Conservation (phyloP, 2,329 filamentous ascomycete genomes). For the Calonectria naviculata region DNA sequence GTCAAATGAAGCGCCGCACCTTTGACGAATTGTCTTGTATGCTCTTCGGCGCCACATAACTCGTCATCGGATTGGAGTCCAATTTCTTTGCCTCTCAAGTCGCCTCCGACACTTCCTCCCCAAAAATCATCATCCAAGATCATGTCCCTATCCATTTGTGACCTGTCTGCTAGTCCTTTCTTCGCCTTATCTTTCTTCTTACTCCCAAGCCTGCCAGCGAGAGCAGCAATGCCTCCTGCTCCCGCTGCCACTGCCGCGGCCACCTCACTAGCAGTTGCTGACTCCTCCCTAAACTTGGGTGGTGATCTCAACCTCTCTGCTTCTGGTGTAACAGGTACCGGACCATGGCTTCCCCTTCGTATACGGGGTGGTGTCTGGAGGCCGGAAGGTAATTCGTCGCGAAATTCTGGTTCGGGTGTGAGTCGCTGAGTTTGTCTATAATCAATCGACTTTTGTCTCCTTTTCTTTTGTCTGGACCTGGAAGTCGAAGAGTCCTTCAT, state of each 20-base stretch:
- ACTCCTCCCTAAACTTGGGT: constrained; percentile 8
- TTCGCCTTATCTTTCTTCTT: constrained; percentile 51
- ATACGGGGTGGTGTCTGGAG: background rate
- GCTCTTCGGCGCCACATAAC: constrained; percentile 43
- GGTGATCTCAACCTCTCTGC: background rate
- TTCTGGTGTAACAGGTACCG: constrained; percentile 10
- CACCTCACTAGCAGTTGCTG: constrained; percentile 23
- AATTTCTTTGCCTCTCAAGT: constrained; percentile 1
- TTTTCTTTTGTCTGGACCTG: constrained; percentile 47
- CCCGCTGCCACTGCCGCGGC: constrained; percentile 35
- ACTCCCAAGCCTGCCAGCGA: constrained; percentile 47
- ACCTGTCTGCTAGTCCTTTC: constrained; percentile 42
- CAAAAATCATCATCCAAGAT: constrained; percentile 41
- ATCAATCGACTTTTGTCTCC: constrained; percentile 31
- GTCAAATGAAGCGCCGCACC: constrained; percentile 15
- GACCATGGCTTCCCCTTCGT: background rate
- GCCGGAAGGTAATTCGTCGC: background rate
- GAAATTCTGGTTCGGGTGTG: constrained; percentile 13
- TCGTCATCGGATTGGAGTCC: background rate
- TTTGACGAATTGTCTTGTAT: constrained; percentile 18
- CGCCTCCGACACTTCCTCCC: constrained; percentile 33
- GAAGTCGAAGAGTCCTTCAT: constrained; percentile 17
- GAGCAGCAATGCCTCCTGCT: constrained; percentile 43
- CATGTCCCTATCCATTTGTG: constrained; percentile 11
- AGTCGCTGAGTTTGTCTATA: constrained; percentile 7